phyloP scores from a whole-genome alignment of 2,329 filamentous ascomycete genomes.

The Claviceps sp. region DNA sequence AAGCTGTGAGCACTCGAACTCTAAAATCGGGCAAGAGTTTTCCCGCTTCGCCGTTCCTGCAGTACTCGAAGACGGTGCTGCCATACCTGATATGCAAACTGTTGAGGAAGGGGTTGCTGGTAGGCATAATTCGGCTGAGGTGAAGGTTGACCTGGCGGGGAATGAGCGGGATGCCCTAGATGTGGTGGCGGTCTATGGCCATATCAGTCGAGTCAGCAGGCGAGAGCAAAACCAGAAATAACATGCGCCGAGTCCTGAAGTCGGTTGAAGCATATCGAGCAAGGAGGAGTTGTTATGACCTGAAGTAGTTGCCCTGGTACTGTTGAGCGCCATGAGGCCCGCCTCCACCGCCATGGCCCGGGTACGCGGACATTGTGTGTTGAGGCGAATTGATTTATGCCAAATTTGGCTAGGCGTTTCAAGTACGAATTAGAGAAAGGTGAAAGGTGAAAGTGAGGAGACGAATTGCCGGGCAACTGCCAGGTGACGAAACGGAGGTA shows the following conservation, averaged over 20 bases:
- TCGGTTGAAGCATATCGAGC: background rate
- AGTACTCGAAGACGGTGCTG: conserved; percentile 14
- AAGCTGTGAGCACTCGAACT: background rate
- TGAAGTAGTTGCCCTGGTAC: conserved; percentile 20
- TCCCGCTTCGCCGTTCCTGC: conserved; percentile 9
- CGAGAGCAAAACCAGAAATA: background rate
- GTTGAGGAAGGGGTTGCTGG: conserved; percentile 26
- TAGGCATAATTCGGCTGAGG: conserved; percentile 36
- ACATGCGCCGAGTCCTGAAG: background rate
- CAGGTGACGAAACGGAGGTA: too few species aligned
- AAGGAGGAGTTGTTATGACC: conserved; percentile 4
- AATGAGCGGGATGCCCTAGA: conserved; percentile 23
- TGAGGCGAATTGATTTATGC: background rate
- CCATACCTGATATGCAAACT: conserved; percentile 25
- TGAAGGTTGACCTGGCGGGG: conserved; percentile 31
- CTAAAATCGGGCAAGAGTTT: background rate
- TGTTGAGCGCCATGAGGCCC: conserved; percentile 29
- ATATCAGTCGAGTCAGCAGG: background rate
- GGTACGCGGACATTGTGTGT: conserved; percentile 48
- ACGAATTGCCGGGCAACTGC: background rate
- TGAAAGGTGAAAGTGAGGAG: background rate
- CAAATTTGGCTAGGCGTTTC: background rate
- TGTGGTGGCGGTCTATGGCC: conserved; percentile 5
- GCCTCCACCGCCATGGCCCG: conserved; percentile 32
- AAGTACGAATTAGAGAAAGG: too few species aligned